Conservation (phyloP, 116 monocot genomes). For the Cymodocea nodosa region DNA sequence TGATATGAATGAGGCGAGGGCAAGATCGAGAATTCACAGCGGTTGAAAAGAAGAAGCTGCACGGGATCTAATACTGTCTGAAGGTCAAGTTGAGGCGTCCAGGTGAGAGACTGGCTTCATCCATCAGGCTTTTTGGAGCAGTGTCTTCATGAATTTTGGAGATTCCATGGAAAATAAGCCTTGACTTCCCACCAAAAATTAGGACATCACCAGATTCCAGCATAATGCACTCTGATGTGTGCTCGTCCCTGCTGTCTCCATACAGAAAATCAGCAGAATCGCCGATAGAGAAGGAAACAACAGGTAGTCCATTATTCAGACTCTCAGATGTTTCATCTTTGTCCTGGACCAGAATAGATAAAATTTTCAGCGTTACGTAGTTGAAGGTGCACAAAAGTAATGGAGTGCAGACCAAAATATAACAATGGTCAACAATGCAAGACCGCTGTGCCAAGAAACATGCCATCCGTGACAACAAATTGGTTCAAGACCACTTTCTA, state of each 20-base stretch:
- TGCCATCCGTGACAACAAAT: too few species aligned
- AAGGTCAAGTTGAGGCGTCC: constrained; percentile 44
- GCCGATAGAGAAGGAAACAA: constrained; percentile 44
- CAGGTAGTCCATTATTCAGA: constrained; percentile 23
- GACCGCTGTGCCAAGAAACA: too few species aligned
- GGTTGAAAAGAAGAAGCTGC: too few species aligned
- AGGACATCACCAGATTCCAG: constrained; percentile 48
- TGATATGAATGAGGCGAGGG: too few species aligned
- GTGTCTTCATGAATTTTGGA: constrained; percentile 11
- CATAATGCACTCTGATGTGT: constrained; percentile 13
- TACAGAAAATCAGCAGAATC: constrained; percentile 37
- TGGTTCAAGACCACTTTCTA: too few species aligned
- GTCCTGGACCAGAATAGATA: constrained; percentile 15
- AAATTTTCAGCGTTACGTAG: too few species aligned
- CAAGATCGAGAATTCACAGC: too few species aligned
- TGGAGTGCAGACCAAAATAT: too few species aligned
- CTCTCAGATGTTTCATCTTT: constrained; percentile 32
- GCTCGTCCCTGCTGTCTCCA: constrained; percentile 13
- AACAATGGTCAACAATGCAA: too few species aligned
- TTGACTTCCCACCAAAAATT: constrained; percentile 36
- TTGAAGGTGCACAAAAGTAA: too few species aligned
- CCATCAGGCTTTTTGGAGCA: constrained; percentile 15
- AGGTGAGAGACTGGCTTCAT: constrained; percentile 17
- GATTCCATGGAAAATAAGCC: constrained; percentile 40
- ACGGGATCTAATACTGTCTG: constrained; percentile 17